Evolutionary conservation across 108 stramenopile genomes (phyloP), one percentile per base, ranked within the genome.

Genomic region (Epithemia pelagica): DNA sequence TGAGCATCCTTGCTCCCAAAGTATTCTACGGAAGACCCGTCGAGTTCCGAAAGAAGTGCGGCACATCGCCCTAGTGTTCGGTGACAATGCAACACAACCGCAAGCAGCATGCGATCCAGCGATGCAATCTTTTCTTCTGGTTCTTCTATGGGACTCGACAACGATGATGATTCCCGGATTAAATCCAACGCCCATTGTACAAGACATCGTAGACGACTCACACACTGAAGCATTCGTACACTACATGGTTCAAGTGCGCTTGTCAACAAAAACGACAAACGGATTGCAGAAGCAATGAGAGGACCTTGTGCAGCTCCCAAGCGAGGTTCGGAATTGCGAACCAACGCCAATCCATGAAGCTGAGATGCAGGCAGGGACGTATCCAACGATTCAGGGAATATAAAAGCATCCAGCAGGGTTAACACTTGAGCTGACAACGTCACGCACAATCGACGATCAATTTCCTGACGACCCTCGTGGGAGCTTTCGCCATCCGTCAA

Each of bases 301-400:
- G 89, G 80, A 18, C 92, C 92, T 56, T 94, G 92, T 52, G 86
- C 63, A 55, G 76, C 59, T n/a, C 92, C 92, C 55, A 90, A 63
- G 52, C 88, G 65, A 24, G 87, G 74, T 58, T 94, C 92, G 0
- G 77, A 82, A 60, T 76, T 85, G 56, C 86, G 73, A 24, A 94
- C 89, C 27, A 94, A 66, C 5, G 87, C 76, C 52, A 90, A 75
- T 0, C 87, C 86, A 64, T 90, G 86, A n/a, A 89, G 77, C 72
- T 92, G 86, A 23, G 86, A 84, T 22, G 79, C 64, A 30, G 80
- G 74, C n/a, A 69, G 70, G 15, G 76, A 57, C 37, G 76, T 68
- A 65, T 92, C 91, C 10, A 87, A 65, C 37, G 82, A 82, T 18
- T 92, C 88, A 0, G 89, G 89, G 61, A 94, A 94, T 52, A 94